phyloP scores from a whole-genome alignment of 345 rosid genomes.

The Eucalyptus guilfoylei region DNA sequence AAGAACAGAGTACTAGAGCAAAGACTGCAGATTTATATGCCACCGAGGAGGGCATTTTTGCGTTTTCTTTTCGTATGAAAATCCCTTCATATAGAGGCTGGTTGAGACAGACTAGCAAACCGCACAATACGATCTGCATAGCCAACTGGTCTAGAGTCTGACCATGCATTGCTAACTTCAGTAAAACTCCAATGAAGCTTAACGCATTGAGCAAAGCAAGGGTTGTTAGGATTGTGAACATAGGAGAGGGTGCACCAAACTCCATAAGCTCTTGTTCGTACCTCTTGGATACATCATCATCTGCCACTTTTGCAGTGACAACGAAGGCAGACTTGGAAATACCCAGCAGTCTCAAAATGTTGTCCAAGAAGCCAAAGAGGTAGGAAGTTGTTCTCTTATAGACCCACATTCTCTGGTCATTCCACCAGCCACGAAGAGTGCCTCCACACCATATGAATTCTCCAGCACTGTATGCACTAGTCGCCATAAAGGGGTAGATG shows the following conservation, averaged over 20 bases:
- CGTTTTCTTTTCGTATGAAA: constrained; percentile 26
- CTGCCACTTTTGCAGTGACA: constrained; percentile 21
- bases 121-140: constrained; percentile 19
- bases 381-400: constrained; percentile 29
- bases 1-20: constrained; percentile 8
- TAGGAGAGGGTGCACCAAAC: constrained; percentile 29
- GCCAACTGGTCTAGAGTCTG: not conserved
- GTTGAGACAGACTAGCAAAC: constrained; percentile 17
- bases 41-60: constrained; percentile 18
- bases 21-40: constrained; percentile 1
- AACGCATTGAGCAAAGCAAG: constrained; percentile 26
- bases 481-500: constrained; percentile 8
- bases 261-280: constrained; percentile 15
- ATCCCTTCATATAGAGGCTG: constrained; percentile 18
- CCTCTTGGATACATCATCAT: constrained; percentile 11
- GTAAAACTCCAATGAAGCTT: constrained; percentile 7
- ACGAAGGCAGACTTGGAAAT: constrained; percentile 10
- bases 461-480: constrained; percentile 3
- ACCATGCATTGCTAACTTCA: not conserved
- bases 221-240: constrained; percentile 24
- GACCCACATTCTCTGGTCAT: constrained; percentile 26
- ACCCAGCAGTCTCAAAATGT: constrained; percentile 12
- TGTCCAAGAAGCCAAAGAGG: constrained; percentile 18
- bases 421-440: constrained; percentile 29
- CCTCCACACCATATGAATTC: constrained; percentile 18